Conservation (phyloP, 2,329 filamentous ascomycete species). For the Colletotrichum navitas region DNA sequence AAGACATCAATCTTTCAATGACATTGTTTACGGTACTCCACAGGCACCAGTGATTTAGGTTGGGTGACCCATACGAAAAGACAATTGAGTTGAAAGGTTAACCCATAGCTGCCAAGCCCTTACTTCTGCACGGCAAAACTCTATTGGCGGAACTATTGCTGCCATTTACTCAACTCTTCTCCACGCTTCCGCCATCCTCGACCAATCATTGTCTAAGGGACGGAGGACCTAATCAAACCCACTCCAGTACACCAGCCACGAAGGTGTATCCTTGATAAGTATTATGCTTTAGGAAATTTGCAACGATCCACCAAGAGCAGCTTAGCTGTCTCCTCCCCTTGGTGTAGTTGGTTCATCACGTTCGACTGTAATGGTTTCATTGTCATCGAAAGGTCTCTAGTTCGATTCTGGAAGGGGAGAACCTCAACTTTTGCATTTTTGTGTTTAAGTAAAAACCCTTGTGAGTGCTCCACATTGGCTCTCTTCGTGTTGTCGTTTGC, state of each 20-base stretch:
- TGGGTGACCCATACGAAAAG: neutral
- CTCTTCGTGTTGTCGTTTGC: neutral
- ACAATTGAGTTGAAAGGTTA: neutral
- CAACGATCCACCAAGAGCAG: conserved; percentile 15
- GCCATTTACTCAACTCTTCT: neutral
- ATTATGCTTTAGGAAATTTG: fast-evolving
- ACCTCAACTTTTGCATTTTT: neutral
- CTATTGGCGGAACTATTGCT: neutral
- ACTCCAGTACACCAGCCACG: too few species aligned
- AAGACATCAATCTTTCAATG: neutral
- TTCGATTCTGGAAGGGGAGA: conserved; percentile 32
- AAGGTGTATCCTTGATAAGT: neutral
- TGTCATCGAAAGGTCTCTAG: conserved; percentile 37
- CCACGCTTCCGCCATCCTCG: too few species aligned
- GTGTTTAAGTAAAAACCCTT: too few species aligned
- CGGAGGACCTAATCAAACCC: neutral
- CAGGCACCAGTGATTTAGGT: neutral
- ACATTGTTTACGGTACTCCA: neutral
- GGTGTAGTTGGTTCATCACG: conserved; percentile 38
- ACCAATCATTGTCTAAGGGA: neutral
- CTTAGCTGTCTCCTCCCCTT: conserved; percentile 17
- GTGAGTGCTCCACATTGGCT: too few species aligned
- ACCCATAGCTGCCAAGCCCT: neutral
- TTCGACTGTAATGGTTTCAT: conserved; percentile 38
- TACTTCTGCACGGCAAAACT: neutral